phyloP scores from a whole-genome alignment of 176 grass and related monocot genomes.

The maize (Zea mays) region DNA sequence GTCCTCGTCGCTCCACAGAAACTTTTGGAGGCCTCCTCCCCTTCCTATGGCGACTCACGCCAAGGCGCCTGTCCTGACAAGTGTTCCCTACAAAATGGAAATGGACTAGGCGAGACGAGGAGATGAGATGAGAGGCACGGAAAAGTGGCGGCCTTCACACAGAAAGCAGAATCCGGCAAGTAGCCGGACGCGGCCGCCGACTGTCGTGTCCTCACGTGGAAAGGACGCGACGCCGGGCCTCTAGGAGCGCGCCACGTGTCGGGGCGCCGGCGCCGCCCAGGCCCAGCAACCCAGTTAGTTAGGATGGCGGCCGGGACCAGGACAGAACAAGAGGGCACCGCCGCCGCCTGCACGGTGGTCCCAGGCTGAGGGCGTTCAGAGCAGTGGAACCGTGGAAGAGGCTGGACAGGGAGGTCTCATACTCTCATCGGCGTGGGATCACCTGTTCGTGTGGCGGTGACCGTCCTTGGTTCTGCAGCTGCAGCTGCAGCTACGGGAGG shows the following conservation, averaged over 20 bases:
- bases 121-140: background rate
- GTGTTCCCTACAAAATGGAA: background rate
- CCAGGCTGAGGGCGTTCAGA: too few species aligned
- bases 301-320: too few species aligned
- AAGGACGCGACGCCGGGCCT: background rate
- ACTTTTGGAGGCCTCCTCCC: background rate
- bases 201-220: conserved; percentile 11
- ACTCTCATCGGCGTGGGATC: too few species aligned
- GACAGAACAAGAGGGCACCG: too few species aligned
- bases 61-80: background rate
- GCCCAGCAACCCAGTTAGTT: too few species aligned
- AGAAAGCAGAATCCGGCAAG: conserved; percentile 6
- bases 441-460: too few species aligned
- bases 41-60: background rate
- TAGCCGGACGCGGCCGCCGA: conserved; percentile 12
- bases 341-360: too few species aligned
- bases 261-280: background rate
- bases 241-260: conserved; percentile 15
- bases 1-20: background rate
- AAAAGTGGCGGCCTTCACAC: background rate
- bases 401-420: too few species aligned
- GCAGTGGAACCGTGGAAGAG: too few species aligned
- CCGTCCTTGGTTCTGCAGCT: too few species aligned
- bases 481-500: too few species aligned
- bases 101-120: too few species aligned